A percentile compares a stretch with the other conserved stretches of the same genome.
Evolutionary conservation across 345 rosid genomes (phyloP).

Genomic region (Diplotaxis tenuifolia): DNA sequence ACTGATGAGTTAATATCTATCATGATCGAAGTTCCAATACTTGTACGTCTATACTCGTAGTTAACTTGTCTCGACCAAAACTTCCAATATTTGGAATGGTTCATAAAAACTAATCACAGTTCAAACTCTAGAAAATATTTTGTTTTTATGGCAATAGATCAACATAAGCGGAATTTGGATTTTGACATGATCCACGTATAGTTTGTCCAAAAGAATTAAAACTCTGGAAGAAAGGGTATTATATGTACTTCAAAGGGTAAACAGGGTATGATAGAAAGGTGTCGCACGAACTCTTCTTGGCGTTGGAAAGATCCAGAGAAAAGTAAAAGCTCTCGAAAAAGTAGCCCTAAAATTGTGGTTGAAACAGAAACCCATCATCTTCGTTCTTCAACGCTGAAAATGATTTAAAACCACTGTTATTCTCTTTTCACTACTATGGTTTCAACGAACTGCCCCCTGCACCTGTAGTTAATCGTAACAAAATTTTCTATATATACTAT

Average conservation of each 20-base stretch:
- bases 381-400: neutral
- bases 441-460: no score
- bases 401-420: neutral
- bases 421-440: neutral
- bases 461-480: no score
- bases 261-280: neutral
- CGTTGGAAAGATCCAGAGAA: neutral
- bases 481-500: no score
- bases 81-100: neutral
- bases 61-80: neutral
- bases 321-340: neutral
- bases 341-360: neutral
- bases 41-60: neutral
- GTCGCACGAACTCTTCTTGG: slow-evolving; percentile 1
- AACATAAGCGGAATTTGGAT: neutral
- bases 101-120: neutral
- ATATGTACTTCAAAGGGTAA: neutral
- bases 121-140: neutral
- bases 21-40: neutral
- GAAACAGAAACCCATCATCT: neutral
- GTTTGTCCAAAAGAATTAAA: neutral
- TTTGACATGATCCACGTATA: neutral
- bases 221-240: neutral
- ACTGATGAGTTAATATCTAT: neutral
- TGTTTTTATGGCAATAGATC: neutral